Conservation (phyloP, 306 rosid genomes). For the Vicia faba region DNA sequence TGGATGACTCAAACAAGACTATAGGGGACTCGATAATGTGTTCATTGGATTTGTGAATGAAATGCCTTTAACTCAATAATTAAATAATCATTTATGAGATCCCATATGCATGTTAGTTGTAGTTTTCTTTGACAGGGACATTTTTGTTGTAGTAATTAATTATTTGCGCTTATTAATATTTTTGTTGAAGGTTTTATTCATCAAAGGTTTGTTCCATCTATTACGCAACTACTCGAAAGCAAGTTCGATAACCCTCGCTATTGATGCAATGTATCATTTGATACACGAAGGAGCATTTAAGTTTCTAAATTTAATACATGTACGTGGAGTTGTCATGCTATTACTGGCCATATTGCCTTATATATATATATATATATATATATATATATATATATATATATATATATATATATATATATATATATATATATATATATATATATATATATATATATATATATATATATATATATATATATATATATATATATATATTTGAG, state of each 20-base stretch:
- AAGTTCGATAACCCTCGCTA: constrained; percentile 10
- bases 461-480: too few species aligned
- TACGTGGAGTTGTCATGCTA: background rate
- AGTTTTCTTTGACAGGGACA: background rate
- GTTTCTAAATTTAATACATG: background rate
- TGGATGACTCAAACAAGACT: constrained; percentile 3
- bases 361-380: too few species aligned
- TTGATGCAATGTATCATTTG: constrained; percentile 7
- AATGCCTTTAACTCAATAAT: too few species aligned
- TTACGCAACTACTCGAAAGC: constrained; percentile 14
- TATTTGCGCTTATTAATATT: background rate
- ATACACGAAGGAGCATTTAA: background rate
- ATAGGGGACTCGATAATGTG: background rate
- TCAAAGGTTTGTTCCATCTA: constrained; percentile 10
- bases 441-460: too few species aligned
- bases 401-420: too few species aligned
- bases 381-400: too few species aligned
- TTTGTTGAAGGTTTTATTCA: constrained; percentile 9
- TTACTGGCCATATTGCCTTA: too few species aligned
- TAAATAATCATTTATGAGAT: background rate
- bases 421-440: too few species aligned
- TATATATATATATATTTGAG: too few species aligned
- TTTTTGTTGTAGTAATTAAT: background rate
- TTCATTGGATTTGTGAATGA: background rate
- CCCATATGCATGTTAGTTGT: constrained; percentile 19